Evolutionary conservation across 192 early-diverging fungal species (phyloP), one percentile per base, ranked within the genome.

Genomic region (Coemansia javaensis): DNA sequence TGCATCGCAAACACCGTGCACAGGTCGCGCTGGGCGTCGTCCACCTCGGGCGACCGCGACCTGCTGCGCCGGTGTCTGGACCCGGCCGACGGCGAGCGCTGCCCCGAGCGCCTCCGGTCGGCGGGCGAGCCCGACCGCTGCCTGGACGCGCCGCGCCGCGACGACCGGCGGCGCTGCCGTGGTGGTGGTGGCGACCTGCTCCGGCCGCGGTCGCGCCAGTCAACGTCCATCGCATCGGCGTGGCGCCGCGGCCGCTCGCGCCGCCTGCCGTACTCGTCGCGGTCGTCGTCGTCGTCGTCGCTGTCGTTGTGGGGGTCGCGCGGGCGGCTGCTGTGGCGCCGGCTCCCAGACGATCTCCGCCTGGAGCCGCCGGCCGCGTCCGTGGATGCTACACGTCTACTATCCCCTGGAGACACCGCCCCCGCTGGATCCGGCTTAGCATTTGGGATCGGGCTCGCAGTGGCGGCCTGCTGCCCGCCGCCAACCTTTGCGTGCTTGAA

Each of bases 1-100:
- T 98, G 95, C 81, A 87, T 90, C 10, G 91, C 85, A 79, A 98
- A 93, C 12, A 98, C 91, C 1, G 95, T 98, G 49, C 95, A 81
- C 68, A 82, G 75, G 53, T 95, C 91, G 32, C 92, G 86, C 49
- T 91, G 85, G 9, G 79, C 75, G 50, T 85, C 84, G 44, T 79
- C 77, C 43, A 89, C 62, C n/a, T 69, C 75, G 7, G 86, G 82
- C 31, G 85, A 85, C 15, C 81, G 77, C 27, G 85, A 87, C 53
- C 61, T 32, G 15, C 24, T 42, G 21, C 47, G 38, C 13, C 24
- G 40, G 45, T 36, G 32, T 18, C 42, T 23, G 17, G 50, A 47
- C 34, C 40, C 59, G 5, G 9, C 8, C 36, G 44, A 44, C 17
- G 24, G 14, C 32, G 53, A 69, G 35, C 53, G 52, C 37, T 39